phyloP scores from a whole-genome alignment of 2,329 filamentous ascomycete genomes.

The Colletotrichum spinosum region DNA sequence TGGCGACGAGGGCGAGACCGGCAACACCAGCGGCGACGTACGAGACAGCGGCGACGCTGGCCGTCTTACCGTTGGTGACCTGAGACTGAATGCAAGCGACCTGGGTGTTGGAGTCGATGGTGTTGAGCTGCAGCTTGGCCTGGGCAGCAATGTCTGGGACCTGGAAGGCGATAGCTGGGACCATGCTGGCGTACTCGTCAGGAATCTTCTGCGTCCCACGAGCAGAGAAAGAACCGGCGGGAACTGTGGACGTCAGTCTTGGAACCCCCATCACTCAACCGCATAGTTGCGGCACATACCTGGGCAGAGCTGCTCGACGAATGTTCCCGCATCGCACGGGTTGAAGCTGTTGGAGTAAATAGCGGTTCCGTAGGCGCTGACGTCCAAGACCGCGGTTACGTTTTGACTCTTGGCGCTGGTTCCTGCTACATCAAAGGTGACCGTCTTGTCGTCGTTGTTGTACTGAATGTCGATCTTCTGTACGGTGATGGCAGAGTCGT shows the following conservation, averaged over 20 bases:
- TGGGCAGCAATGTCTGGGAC: conserved; percentile 90
- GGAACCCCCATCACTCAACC: conserved; percentile 3
- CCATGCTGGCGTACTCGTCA: conserved; percentile 74
- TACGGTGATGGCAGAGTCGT: conserved; percentile 68
- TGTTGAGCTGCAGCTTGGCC: conserved; percentile 81
- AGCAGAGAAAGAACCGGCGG: conserved; percentile 79
- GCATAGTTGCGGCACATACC: conserved; percentile 59
- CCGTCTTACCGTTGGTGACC: conserved; percentile 89
- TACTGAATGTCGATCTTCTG: conserved; percentile 82
- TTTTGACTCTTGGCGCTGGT: conserved; percentile 80
- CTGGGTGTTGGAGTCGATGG: conserved; percentile 58
- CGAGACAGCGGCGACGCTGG: conserved; percentile 78
- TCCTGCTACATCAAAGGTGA: conserved; percentile 87
- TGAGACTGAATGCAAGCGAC: conserved; percentile 87
- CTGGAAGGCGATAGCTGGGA: conserved; percentile 89
- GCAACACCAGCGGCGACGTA: conserved; percentile 88
- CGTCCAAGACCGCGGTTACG: conserved; percentile 79
- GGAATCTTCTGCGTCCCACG: conserved; percentile 79
- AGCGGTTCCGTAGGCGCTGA: conserved; percentile 85
- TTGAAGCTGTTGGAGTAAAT: conserved; percentile 86
- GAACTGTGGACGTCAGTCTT: conserved; percentile 64
- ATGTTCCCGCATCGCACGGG: conserved; percentile 78
- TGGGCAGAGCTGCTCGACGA: conserved; percentile 83
- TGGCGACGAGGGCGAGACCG: conserved; percentile 82
- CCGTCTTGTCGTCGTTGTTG: conserved; percentile 76